These are phyloP conservation scores for Suillus bovinus DNA, from an alignment of 768 basidiomycete genomes.

Conservation along the genomic window DNA sequence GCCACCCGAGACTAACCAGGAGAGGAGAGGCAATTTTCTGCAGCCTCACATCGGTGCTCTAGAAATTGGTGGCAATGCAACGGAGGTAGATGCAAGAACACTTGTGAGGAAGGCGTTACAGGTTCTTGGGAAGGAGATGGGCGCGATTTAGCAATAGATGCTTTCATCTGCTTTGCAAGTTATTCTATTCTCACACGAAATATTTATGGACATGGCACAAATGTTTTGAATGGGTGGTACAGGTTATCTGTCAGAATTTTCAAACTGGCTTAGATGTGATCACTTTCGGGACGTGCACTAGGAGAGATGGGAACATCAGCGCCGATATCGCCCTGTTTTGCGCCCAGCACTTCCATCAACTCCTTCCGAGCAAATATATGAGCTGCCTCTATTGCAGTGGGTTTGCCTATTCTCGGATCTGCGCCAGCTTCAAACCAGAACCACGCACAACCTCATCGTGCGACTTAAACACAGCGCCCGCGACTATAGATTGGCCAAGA, in stretches of 20 bases:
- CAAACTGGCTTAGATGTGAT: neutral
- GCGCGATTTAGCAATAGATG: constrained; percentile 31
- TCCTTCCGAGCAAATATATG: constrained; percentile 67
- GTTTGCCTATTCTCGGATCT: constrained; percentile 63
- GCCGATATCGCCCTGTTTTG: constrained; percentile 51
- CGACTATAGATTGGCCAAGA: constrained; percentile 67
- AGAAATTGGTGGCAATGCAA: constrained; percentile 23
- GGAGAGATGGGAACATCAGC: constrained; percentile 31
- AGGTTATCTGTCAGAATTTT: neutral
- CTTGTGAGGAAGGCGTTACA: constrained; percentile 69
- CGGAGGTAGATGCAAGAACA: constrained; percentile 63
- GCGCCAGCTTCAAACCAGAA: constrained; percentile 52
- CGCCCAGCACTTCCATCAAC: constrained; percentile 57
- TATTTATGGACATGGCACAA: neutral
- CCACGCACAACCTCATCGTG: constrained; percentile 60
- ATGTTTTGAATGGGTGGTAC: neutral
- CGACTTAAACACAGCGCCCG: constrained; percentile 78
- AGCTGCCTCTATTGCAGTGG: constrained; percentile 68
- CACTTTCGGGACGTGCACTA: constrained; percentile 12
- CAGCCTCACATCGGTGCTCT: constrained; percentile 24
- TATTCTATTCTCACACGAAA: constrained; percentile 1
- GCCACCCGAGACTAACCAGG: constrained; percentile 12
- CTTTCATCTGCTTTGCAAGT: neutral
- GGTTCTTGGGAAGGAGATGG: constrained; percentile 75
- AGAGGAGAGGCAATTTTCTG: constrained; percentile 12